A percentile compares a stretch with the other conserved stretches of the same genome.
These are phyloP conservation scores for Setaria italica DNA, from an alignment of 202 grass and related monocot genomes.

Conservation along the genomic window DNA sequence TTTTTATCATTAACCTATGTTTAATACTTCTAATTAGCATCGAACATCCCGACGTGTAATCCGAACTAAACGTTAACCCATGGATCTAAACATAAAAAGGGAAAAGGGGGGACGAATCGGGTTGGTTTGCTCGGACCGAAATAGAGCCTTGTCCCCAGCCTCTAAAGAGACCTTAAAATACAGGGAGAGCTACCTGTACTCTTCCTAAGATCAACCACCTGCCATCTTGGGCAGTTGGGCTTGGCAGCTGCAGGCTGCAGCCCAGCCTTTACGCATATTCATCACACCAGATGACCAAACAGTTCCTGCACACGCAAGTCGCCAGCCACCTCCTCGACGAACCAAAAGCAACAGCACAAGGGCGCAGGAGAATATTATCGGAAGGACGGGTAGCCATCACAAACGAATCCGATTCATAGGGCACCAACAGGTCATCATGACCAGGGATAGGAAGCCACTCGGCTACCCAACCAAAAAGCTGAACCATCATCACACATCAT, in stretches of 20 bases:
- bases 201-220: not conserved
- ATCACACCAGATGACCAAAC: not conserved
- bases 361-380: not conserved
- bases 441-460: not conserved
- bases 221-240: not conserved
- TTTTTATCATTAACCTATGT: no score
- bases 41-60: no score
- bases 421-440: not conserved
- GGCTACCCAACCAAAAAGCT: not conserved
- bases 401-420: not conserved
- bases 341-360: not conserved
- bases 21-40: no score
- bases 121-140: not conserved
- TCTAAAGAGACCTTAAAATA: no score
- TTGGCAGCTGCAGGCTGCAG: not conserved
- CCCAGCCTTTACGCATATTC: slow-evolving; percentile 18
- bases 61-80: no score
- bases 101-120: not conserved
- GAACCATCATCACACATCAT: not conserved
- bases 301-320: slow-evolving; percentile 2
- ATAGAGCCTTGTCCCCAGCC: not conserved
- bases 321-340: not conserved
- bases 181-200: not conserved
- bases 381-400: not conserved
- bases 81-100: no score